Base-by-base conservation (phyloP, 1,139 yeast genomes). In the Kodamaea anthophila region DNA sequence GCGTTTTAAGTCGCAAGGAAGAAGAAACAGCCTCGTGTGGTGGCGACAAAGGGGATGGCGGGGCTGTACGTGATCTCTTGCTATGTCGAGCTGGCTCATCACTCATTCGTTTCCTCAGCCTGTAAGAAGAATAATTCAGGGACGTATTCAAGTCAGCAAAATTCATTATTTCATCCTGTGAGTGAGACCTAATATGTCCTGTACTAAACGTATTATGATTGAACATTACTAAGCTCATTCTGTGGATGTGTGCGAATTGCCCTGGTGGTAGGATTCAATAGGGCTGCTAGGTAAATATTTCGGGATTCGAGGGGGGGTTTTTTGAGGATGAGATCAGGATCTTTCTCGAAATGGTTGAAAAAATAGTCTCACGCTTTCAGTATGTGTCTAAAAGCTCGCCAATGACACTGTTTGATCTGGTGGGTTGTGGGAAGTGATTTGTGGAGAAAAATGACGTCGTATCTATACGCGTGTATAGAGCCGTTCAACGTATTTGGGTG, bases 11-110 rank as follows among this genome's bases (percentile, higher is more conserved):
- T n/a, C n/a, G 25, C 31, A 20, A 21, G 29, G 30, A 30, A 33
- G 18, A 21, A 14, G 23, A 29, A 26, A 13, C 31, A n/a, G 23
- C 18, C 23, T 47, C 51, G 30, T 42, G 49, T n/a, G 68, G 65
- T 3, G 65, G 45, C 11, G 44, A 34, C 2, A 43, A 39, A 1
- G 50, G 68, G 13, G 67, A 63, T 7, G 75, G 70, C 18, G 77
- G 77, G 4, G 76, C 76, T 4, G 77, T 70, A 45, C 68, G 55
- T 9, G 72, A 59, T 30, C 74, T 51, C 41, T 71, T 68, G 25
- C 35, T 53, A 60, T 30, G 56, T 50, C 33, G 47, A 46, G 5
- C 57, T 53, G 53, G 31, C 45, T 51, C 25, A 39, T 39, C 30
- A 43, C 40, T 22, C 23, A 25, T 21, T 23, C 32, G 19, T n/a